Conservation (phyloP, 1,284 basidiomycete species). For the Meripilus lineatus region DNA sequence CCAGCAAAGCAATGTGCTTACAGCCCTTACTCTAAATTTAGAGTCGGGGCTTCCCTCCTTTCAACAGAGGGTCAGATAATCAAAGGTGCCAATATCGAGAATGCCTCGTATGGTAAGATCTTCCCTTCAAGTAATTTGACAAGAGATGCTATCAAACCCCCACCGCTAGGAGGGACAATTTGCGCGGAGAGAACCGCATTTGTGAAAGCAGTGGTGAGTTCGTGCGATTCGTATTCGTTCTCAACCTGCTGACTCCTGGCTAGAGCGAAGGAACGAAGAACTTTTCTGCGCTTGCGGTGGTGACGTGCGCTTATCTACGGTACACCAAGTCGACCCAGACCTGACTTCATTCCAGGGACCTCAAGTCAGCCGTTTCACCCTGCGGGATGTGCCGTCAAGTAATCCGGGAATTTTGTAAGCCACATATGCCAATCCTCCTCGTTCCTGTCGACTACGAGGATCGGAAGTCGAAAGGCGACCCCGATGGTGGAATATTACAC, state of each 20-base stretch:
- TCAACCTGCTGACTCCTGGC: neutral
- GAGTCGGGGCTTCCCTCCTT: constrained; percentile 83
- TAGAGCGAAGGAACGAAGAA: constrained; percentile 72
- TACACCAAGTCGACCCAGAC: neutral
- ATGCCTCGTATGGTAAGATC: constrained; percentile 77
- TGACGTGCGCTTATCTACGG: constrained; percentile 41
- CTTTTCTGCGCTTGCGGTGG: constrained; percentile 72
- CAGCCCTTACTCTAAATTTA: constrained; percentile 80
- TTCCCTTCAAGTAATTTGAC: neutral
- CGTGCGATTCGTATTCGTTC: constrained; percentile 11
- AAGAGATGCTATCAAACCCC: neutral
- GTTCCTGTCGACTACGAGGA: constrained; percentile 62
- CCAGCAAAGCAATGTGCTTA: constrained; percentile 59
- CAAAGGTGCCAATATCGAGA: constrained; percentile 86
- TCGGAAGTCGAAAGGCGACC: constrained; percentile 32
- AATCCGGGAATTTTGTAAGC: constrained; percentile 82
- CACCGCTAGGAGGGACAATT: constrained; percentile 61
- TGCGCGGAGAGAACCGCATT: constrained; percentile 89
- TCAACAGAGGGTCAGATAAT: constrained; percentile 66
- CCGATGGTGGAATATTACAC: constrained; percentile 47
- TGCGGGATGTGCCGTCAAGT: constrained; percentile 93
- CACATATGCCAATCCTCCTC: constrained; percentile 74
- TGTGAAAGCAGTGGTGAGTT: constrained; percentile 77
- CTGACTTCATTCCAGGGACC: constrained; percentile 42
- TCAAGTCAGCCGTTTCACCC: constrained; percentile 63